Evolutionary conservation across 2,329 filamentous ascomycete genomes (phyloP), one percentile per base, ranked within the genome.

Genomic region (Gliomastix tumulicola): DNA sequence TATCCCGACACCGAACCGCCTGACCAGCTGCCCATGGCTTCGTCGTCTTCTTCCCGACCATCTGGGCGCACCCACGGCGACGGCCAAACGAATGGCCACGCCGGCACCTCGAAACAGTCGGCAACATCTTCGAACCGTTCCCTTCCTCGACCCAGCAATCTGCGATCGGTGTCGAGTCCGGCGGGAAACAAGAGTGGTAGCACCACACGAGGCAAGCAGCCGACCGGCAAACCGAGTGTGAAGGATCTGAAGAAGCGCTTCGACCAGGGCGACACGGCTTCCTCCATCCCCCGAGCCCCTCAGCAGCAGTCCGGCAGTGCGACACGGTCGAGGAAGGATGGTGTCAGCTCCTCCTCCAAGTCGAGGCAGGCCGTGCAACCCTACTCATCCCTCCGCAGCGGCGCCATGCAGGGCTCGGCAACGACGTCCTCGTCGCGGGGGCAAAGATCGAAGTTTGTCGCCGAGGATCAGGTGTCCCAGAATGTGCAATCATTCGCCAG

Each of bases 181-280:
- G 51, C 72, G 35, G 71, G 71, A 41, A 66, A 67, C 48, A 66
- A 59, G 45, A 45, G 56, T 28, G 45, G 49, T 32, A 45, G 46
- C 32, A 45, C 53, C 37, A 62, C 52, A 42, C 46, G 57, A 35
- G 49, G 51, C 30, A 50, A 51, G 35, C 52, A 55, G 32, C 49
- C 60, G 46, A 44, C 49, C 10, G 46, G 52, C 30, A 72, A 82
- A 46, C 69, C 79, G n/a, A 89, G 82, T 41, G 84, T 92, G 47
- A 87, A 82, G 60, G 85, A 92, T 53, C 68, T 92, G 43, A 80
- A 85, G 50, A 86, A 82, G 58, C 80, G 76, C 37, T 92, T 90
- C 61, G 84, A 90, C 57, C 77, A 81, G 51, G 25, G 25, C 25
- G 17, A 16, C 25, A 39, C 44, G 30, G 42, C 49, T 34, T 50